Conservation (phyloP, 495 filamentous ascomycete genomes). For the Haplographium delicatum region DNA sequence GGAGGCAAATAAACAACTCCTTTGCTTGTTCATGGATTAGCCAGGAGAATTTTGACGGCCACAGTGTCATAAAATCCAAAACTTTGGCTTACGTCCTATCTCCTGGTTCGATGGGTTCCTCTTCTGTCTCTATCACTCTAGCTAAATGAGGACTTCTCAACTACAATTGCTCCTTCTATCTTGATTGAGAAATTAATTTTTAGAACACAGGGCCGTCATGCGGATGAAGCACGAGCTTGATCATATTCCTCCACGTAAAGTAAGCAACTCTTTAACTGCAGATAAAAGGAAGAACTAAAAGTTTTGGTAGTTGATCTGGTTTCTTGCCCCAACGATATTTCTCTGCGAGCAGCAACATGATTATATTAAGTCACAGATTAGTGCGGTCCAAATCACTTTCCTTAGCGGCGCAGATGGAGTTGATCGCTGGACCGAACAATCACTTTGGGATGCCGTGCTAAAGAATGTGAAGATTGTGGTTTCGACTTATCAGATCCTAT, state of each 20-base stretch:
- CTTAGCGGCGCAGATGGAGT: conserved; percentile 64
- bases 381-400: conserved; percentile 54
- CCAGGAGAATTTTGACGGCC: too few species aligned
- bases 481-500: conserved; percentile 69
- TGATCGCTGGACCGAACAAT: conserved; percentile 68
- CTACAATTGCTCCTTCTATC: background rate
- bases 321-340: conserved; percentile 72
- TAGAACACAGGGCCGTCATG: conserved; percentile 59
- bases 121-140: background rate
- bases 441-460: conserved; percentile 69
- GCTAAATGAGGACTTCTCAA: too few species aligned
- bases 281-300: conserved; percentile 1
- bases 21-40: too few species aligned
- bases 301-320: conserved; percentile 66
- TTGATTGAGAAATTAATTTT: conserved; percentile 3
- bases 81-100: too few species aligned
- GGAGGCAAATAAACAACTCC: too few species aligned
- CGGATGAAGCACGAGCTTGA: conserved; percentile 77
- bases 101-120: background rate
- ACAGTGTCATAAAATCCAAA: too few species aligned
- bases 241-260: conserved; percentile 51
- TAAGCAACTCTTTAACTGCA: conserved; percentile 29
- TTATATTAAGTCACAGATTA: conserved; percentile 57
- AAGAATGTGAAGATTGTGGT: conserved; percentile 65
- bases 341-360: conserved; percentile 68